phyloP scores from a whole-genome alignment of 2,329 filamentous ascomycete genomes.

The Alternaria sp. region DNA sequence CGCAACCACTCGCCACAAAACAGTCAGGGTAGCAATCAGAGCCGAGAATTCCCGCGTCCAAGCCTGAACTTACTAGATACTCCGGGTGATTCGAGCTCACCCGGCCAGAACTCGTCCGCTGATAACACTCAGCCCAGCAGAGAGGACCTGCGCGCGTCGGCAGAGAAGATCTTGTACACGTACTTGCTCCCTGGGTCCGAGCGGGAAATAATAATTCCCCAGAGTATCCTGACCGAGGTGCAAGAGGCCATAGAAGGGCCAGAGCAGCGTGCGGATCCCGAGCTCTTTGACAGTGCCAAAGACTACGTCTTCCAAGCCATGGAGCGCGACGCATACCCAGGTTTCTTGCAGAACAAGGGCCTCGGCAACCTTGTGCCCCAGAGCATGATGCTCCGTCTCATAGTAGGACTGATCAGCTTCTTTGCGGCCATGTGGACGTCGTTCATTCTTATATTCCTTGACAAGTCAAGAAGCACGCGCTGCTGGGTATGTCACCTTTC shows the following conservation, averaged over 20 bases:
- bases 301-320: constrained; percentile 99
- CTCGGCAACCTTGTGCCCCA: constrained; percentile 94
- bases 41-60: constrained; percentile 59
- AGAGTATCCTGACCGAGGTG: constrained; percentile 84
- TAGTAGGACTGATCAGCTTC: constrained; percentile 82
- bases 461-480: constrained; percentile 74
- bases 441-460: constrained; percentile 90
- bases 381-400: constrained; percentile 83
- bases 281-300: constrained; percentile 96
- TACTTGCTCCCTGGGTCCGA: constrained; percentile 95
- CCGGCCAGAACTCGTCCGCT: constrained; percentile 42
- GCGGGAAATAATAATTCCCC: constrained; percentile 91
- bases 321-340: constrained; percentile 98
- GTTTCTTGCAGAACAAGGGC: constrained; percentile 92
- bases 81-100: constrained; percentile 63
- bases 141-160: constrained; percentile 88
- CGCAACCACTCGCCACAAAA: constrained; percentile 56
- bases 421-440: constrained; percentile 94
- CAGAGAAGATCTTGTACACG: constrained; percentile 98
- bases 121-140: constrained; percentile 52
- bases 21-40: constrained; percentile 60
- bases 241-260: constrained; percentile 83
- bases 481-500: constrained; percentile 74
- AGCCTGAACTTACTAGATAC: constrained; percentile 73
- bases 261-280: constrained; percentile 89